These are phyloP conservation scores for Fusarium pseudocircinatum DNA, from an alignment of 2,329 filamentous ascomycete genomes.

Conservation along the genomic window DNA sequence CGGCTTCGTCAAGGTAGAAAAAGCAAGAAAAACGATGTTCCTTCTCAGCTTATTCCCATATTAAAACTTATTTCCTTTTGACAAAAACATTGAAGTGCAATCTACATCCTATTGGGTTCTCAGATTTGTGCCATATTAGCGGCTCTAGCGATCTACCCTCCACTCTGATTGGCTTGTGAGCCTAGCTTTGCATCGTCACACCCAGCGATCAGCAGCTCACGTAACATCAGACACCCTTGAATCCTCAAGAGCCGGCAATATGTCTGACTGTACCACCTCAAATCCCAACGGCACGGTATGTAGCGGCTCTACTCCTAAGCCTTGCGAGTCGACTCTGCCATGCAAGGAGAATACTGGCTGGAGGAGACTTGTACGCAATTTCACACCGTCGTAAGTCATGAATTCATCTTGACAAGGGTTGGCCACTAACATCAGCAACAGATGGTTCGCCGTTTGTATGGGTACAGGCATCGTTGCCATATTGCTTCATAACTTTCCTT, in stretches of 20 bases:
- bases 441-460: slow-evolving; percentile 71
- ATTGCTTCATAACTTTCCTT: slow-evolving; percentile 70
- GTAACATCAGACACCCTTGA: slow-evolving; percentile 8
- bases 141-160: background rate
- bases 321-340: slow-evolving; percentile 28
- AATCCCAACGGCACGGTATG: slow-evolving; percentile 14
- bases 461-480: slow-evolving; percentile 75
- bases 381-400: slow-evolving; percentile 61
- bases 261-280: slow-evolving; percentile 27
- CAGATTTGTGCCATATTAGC: background rate
- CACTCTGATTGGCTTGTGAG: background rate
- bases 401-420: background rate
- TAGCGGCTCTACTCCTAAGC: slow-evolving; percentile 10
- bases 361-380: slow-evolving; percentile 60
- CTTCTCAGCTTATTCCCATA: background rate
- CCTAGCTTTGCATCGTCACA: slow-evolving; percentile 15
- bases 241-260: slow-evolving; percentile 8
- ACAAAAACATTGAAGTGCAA: background rate
- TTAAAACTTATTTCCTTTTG: background rate
- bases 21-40: background rate
- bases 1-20: background rate
- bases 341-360: slow-evolving; percentile 53
- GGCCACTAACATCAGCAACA: slow-evolving; percentile 29
- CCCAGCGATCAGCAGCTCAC: slow-evolving; percentile 21
- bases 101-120: background rate